phyloP scores from a whole-genome alignment of 2,329 filamentous ascomycete genomes.

The Fusarium illudens region DNA sequence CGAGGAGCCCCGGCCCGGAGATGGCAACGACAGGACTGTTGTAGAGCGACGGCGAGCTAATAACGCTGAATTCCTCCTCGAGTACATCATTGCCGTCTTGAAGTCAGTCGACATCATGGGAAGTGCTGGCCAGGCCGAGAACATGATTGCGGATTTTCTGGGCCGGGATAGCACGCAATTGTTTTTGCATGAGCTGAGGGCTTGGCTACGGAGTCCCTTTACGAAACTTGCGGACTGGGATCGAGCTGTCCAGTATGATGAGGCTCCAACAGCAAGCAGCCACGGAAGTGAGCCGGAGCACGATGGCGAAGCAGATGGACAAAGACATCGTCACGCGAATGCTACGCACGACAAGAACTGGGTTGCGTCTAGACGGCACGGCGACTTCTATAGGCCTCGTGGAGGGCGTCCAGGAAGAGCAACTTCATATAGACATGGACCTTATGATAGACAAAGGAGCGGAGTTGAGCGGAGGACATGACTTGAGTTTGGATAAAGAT shows the following conservation, averaged over 20 bases:
- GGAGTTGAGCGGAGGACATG: not conserved
- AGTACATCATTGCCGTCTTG: conserved; percentile 85
- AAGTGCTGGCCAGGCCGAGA: conserved; percentile 79
- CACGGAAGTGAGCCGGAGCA: not conserved
- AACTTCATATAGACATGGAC: conserved; percentile 18
- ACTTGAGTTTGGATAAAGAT: conserved; percentile 19
- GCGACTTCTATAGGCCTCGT: conserved; percentile 42
- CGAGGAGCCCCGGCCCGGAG: conserved; percentile 1
- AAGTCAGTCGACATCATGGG: conserved; percentile 85
- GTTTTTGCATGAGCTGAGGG: conserved; percentile 85
- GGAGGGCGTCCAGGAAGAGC: conserved; percentile 2
- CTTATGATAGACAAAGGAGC: conserved; percentile 21
- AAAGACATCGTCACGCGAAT: not conserved
- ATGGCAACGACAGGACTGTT: not conserved
- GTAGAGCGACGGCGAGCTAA: conserved; percentile 56
- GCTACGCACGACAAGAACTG: not conserved
- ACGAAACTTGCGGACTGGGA: conserved; percentile 80
- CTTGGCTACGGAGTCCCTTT: conserved; percentile 85
- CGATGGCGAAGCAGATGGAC: not conserved
- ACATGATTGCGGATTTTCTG: conserved; percentile 80
- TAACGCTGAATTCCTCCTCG: conserved; percentile 84
- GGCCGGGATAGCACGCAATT: conserved; percentile 76
- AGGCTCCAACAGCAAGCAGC: not conserved
- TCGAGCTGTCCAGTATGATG: conserved; percentile 74
- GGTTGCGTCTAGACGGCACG: conserved; percentile 9